Conservation (phyloP, 2,329 filamentous ascomycete genomes). For the Beauveria rudraprayagi region DNA sequence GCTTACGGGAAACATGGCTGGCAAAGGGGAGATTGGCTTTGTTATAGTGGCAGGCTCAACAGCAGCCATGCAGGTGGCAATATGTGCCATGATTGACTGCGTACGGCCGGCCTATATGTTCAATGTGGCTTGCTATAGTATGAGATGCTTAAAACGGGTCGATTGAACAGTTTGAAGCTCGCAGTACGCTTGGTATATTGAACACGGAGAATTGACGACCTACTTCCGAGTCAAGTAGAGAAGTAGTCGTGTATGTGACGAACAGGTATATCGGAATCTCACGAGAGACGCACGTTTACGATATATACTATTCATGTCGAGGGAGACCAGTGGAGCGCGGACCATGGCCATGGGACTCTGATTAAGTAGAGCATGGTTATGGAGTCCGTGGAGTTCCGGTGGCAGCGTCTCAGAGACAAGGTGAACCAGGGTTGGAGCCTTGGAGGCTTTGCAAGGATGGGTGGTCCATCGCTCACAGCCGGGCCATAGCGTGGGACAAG, state of each 20-base stretch:
- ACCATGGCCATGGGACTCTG: conserved; percentile 4
- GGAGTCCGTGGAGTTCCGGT: conserved; percentile 5
- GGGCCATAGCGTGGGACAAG: conserved; percentile 7
- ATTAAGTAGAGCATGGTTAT: conserved; percentile 8
- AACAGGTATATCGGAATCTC: not conserved
- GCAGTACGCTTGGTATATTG: not conserved
- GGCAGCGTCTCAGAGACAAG: conserved; percentile 7
- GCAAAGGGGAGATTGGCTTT: conserved; percentile 38
- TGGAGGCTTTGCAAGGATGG: conserved; percentile 1
- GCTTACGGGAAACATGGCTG: conserved; percentile 38
- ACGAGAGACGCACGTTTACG: conserved; percentile 7
- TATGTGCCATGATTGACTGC: conserved; percentile 47
- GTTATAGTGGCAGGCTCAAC: conserved; percentile 43
- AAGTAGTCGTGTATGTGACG: conserved; percentile 4
- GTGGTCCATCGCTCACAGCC: conserved; percentile 5
- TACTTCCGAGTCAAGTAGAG: not conserved
- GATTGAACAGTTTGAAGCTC: not conserved
- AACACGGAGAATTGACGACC: not conserved
- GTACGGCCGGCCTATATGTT: not conserved
- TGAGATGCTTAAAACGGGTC: not conserved
- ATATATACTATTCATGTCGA: conserved; percentile 6
- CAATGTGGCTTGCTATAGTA: not conserved
- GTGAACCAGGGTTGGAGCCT: conserved; percentile 1
- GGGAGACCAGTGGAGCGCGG: conserved; percentile 8
- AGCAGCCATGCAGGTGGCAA: conserved; percentile 50